Conservation (phyloP, 148 eudicot genomes). For the Dianthus caryophyllus region DNA sequence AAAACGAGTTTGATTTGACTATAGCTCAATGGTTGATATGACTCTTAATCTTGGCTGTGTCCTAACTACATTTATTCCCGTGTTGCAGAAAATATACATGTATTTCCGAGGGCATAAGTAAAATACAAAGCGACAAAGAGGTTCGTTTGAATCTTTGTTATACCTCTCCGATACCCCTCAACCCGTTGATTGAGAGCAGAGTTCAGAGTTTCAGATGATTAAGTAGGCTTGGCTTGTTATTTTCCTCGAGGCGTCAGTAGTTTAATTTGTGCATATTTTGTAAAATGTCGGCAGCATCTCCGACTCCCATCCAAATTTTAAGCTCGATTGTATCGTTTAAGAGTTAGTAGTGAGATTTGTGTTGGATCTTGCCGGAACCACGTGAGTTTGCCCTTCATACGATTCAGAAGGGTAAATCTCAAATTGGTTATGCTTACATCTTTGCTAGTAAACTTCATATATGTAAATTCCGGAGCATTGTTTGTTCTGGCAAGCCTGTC, state of each 20-base stretch:
- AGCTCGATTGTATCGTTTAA: slow-evolving; percentile 3
- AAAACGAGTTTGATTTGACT: not conserved
- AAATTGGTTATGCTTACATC: not conserved
- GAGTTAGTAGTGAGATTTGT: slow-evolving; percentile 14
- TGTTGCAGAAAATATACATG: slow-evolving; percentile 67
- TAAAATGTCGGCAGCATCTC: slow-evolving; percentile 8
- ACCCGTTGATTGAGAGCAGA: slow-evolving; percentile 12
- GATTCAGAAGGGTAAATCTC: not conserved
- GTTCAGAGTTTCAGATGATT: slow-evolving; percentile 10
- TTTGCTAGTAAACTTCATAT: not conserved
- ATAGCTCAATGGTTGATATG: not conserved
- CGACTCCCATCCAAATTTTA: not conserved
- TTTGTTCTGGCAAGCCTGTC: not conserved
- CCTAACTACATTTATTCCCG: slow-evolving; percentile 5
- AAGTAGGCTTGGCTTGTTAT: slow-evolving; percentile 10
- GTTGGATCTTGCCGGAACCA: not conserved
- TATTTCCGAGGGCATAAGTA: slow-evolving; percentile 66
- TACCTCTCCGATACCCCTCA: slow-evolving; percentile 5
- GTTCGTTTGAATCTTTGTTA: slow-evolving; percentile 15
- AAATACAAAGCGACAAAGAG: slow-evolving; percentile 13
- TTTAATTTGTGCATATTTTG: slow-evolving; percentile 30
- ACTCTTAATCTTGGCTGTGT: not conserved
- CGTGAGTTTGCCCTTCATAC: not conserved
- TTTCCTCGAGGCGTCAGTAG: slow-evolving; percentile 10
- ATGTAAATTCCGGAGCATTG: not conserved